Evolutionary conservation across 306 rosid genomes (phyloP).

Genomic region (Lathyrus sativus): DNA sequence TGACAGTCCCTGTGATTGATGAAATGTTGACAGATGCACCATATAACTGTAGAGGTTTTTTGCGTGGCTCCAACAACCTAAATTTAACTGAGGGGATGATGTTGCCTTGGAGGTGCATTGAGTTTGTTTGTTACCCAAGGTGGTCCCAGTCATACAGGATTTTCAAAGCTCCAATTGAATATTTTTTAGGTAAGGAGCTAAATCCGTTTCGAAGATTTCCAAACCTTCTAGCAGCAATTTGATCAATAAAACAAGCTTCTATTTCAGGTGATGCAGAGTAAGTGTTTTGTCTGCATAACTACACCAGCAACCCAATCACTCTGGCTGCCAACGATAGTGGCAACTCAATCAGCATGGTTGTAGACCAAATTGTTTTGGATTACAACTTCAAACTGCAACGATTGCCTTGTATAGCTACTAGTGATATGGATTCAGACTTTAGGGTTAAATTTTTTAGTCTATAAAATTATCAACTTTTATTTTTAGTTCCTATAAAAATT

Average conservation of each 20-base stretch:
- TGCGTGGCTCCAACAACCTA: not conserved
- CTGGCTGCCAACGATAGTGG: too few relatives aligned
- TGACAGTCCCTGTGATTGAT: not conserved
- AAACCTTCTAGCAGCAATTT: not conserved
- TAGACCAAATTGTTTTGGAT: not conserved
- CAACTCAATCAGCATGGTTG: not conserved
- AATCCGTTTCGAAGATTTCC: not conserved
- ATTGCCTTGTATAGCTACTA: not conserved
- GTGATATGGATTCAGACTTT: not conserved
- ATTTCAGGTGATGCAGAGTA: conserved; percentile 72
- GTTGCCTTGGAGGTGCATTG: not conserved
- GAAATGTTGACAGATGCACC: not conserved
- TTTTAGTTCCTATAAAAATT: not conserved
- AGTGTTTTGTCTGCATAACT: not conserved
- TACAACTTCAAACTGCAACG: not conserved
- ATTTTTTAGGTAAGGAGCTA: not conserved
- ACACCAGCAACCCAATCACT: too few relatives aligned
- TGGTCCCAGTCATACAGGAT: not conserved
- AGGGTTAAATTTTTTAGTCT: not conserved
- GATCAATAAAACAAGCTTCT: conserved; percentile 13
- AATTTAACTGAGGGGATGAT: not conserved
- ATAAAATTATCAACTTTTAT: not conserved
- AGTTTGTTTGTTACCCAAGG: not conserved
- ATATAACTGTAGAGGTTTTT: not conserved
- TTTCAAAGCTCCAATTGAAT: not conserved